Percentiles rank a stretch among this genome's conserved stretches.
Evolutionary conservation across 306 rosid species (phyloP).

Genomic region (Inga leiocalycina): DNA sequence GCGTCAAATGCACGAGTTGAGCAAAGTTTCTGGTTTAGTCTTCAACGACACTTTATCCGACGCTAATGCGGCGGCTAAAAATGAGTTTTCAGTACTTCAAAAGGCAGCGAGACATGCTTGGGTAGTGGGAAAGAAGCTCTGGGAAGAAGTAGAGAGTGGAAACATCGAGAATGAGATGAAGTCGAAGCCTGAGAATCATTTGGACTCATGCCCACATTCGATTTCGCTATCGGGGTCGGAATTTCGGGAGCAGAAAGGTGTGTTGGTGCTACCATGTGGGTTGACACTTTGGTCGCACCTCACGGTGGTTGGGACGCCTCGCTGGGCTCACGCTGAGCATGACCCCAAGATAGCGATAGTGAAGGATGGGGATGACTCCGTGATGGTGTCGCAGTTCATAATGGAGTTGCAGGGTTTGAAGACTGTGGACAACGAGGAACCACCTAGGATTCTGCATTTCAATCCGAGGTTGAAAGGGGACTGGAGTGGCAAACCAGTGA

Average conservation of each 20-base stretch:
- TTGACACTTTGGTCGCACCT: conserved; percentile 88
- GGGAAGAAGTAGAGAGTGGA: conserved; percentile 70
- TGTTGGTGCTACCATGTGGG: conserved; percentile 81
- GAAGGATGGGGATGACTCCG: conserved; percentile 70
- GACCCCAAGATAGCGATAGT: conserved; percentile 76
- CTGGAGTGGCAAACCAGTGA: conserved; percentile 89
- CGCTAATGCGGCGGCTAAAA: conserved; percentile 35
- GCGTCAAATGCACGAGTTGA: conserved; percentile 43
- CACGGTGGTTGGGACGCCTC: conserved; percentile 90
- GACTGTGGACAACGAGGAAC: conserved; percentile 91
- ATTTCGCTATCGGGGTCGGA: conserved; percentile 61
- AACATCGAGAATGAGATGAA: conserved; percentile 31
- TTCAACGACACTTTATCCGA: conserved; percentile 51
- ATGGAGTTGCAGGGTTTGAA: conserved; percentile 93
- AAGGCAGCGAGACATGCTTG: conserved; percentile 76
- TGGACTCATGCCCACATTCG: conserved; percentile 71
- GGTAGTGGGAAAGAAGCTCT: conserved; percentile 63
- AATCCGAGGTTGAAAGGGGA: conserved; percentile 96
- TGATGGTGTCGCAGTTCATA: conserved; percentile 93
- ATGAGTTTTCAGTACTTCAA: conserved; percentile 57
- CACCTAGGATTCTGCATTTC: conserved; percentile 88
- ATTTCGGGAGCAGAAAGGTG: conserved; percentile 48
- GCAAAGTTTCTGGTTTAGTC: conserved; percentile 70
- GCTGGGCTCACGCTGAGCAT: conserved; percentile 76
- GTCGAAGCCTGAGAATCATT: conserved; percentile 48